Percentiles rank a stretch among this genome's conserved stretches.
phyloP scores from a whole-genome alignment of 306 rosid species.

The Cucumis hystrix region DNA sequence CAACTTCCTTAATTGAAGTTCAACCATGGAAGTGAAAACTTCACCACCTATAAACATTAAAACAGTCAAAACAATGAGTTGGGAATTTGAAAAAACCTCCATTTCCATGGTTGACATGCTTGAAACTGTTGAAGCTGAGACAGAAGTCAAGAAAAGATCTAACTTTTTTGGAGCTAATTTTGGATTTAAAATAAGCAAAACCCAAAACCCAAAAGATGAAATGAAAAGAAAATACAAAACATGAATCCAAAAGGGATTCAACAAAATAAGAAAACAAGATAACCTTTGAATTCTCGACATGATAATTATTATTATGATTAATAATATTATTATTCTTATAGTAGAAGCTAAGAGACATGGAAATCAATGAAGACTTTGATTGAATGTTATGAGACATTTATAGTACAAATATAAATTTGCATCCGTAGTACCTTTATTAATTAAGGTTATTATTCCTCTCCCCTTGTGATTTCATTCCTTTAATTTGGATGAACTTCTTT shows the following conservation, averaged over 20 bases:
- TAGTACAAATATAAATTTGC: neutral
- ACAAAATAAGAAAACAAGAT: neutral
- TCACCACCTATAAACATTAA: conserved; percentile 60
- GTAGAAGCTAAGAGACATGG: neutral
- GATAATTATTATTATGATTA: too few relatives aligned
- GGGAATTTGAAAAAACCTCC: conserved; percentile 36
- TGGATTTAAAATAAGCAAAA: neutral
- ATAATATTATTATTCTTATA: neutral
- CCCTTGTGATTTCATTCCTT: neutral
- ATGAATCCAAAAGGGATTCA: neutral
- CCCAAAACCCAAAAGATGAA: neutral
- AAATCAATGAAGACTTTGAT: neutral
- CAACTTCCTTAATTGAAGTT: conserved; percentile 13
- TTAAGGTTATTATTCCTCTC: neutral
- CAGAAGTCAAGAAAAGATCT: conserved; percentile 59
- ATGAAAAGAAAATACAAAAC: neutral
- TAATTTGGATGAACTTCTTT: neutral
- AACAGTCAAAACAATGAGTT: conserved; percentile 25
- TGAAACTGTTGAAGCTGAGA: conserved; percentile 60
- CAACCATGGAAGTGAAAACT: conserved; percentile 47
- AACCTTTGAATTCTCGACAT: neutral
- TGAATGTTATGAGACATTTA: neutral
- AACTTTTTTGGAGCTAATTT: neutral
- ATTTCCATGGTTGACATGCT: conserved; percentile 19
- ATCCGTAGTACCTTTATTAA: neutral